Conservation (phyloP, 352 stramenopile genomes). For the Globisporangium camurandrum region DNA sequence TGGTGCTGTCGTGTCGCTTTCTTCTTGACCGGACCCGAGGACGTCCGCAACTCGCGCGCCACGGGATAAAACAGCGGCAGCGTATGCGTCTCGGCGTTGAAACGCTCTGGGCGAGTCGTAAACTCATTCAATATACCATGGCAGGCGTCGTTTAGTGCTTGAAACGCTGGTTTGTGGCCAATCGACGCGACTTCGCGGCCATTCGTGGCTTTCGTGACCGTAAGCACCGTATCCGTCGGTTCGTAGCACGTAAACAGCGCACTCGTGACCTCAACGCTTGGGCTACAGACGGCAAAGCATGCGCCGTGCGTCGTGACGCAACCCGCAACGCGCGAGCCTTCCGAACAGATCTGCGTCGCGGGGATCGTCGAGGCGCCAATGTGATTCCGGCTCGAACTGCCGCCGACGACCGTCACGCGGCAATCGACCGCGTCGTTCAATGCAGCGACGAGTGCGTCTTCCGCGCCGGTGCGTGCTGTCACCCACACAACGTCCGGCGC, state of each 20-base stretch:
- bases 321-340: slow-evolving; percentile 43
- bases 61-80: slow-evolving; percentile 72
- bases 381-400: slow-evolving; percentile 30
- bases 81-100: slow-evolving; percentile 53
- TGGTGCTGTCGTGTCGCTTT: slow-evolving; percentile 37
- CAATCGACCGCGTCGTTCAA: slow-evolving; percentile 75
- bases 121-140: slow-evolving; percentile 70
- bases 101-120: slow-evolving; percentile 45
- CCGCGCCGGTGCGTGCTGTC: slow-evolving; percentile 39
- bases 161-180: slow-evolving; percentile 67
- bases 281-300: slow-evolving; percentile 71
- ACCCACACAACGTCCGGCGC: slow-evolving; percentile 80
- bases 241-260: slow-evolving; percentile 83
- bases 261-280: slow-evolving; percentile 70
- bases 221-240: slow-evolving; percentile 55
- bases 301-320: slow-evolving; percentile 64
- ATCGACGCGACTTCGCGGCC: slow-evolving; percentile 53
- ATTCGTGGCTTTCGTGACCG: slow-evolving; percentile 54
- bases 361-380: slow-evolving; percentile 13
- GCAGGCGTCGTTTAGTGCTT: slow-evolving; percentile 64
- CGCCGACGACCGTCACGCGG: slow-evolving; percentile 54
- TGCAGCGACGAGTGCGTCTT: slow-evolving; percentile 55
- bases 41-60: slow-evolving; percentile 27
- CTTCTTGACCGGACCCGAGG: slow-evolving; percentile 8
- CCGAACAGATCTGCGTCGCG: slow-evolving; percentile 70